phyloP scores from a whole-genome alignment of 2,329 filamentous ascomycete species.

The Pezicula carpinea region DNA sequence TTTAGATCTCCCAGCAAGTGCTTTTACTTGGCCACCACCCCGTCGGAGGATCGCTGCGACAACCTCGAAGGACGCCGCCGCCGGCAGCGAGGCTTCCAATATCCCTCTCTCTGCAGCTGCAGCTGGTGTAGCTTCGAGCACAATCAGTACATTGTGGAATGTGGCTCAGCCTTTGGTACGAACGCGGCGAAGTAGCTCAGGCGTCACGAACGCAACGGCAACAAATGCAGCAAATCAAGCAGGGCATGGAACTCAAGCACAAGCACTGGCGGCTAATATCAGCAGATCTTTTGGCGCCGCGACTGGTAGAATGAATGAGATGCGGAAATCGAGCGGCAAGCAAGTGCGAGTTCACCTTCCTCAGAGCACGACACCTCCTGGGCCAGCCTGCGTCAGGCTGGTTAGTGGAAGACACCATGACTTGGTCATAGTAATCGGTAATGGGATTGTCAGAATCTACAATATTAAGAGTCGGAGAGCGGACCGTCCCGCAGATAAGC shows the following conservation, averaged over 20 bases:
- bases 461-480: conserved; percentile 37
- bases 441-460: conserved; percentile 63
- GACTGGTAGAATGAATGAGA: conserved; percentile 65
- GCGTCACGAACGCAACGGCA: conserved; percentile 23
- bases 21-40: conserved; percentile 83
- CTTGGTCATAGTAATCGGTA: conserved; percentile 59
- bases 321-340: conserved; percentile 72
- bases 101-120: conserved; percentile 44
- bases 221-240: conserved; percentile 39
- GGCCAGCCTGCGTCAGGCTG: conserved; percentile 60
- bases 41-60: conserved; percentile 34
- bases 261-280: conserved; percentile 69
- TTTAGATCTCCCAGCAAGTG: conserved; percentile 76
- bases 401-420: conserved; percentile 58
- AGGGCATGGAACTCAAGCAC: conserved; percentile 67
- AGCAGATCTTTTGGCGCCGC: conserved; percentile 66
- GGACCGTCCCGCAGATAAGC: conserved; percentile 47
- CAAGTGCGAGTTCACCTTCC: conserved; percentile 70
- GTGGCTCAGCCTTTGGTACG: conserved; percentile 27
- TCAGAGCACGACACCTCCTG: conserved; percentile 45
- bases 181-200: conserved; percentile 26
- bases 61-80: conserved; percentile 11
- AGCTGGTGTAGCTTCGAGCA: conserved; percentile 27
- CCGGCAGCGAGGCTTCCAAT: conserved; percentile 34
- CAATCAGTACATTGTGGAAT: conserved; percentile 28